Evolutionary conservation across 306 rosid species (phyloP).

Genomic region (Fragaria vesca): DNA sequence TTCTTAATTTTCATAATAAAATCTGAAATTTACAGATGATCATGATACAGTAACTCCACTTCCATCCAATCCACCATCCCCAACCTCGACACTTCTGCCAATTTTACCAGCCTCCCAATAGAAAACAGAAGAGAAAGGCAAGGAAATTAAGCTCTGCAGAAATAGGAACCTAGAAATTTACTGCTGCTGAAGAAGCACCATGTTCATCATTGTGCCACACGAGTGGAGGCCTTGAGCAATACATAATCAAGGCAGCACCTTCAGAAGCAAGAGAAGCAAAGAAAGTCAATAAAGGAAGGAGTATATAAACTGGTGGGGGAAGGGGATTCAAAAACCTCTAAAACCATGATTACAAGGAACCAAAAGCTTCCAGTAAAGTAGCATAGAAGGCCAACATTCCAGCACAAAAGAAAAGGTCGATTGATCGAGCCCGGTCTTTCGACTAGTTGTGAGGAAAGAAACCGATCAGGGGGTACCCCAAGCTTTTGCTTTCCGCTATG

Average conservation of each 20-base stretch:
- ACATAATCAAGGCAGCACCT: constrained; percentile 21
- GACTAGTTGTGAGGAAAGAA: constrained; percentile 20
- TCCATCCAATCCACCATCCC: background rate
- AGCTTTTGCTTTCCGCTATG: constrained; percentile 57
- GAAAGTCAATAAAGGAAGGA: constrained; percentile 15
- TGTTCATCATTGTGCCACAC: constrained; percentile 15
- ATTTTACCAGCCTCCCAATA: background rate
- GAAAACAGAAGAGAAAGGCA: background rate
- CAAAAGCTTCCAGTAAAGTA: constrained; percentile 15
- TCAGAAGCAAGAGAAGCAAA: constrained; percentile 5
- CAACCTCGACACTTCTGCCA: background rate
- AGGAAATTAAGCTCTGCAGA: background rate
- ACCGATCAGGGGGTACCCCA: constrained; percentile 15
- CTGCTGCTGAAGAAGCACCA: constrained; percentile 18
- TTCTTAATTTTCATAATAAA: no score
- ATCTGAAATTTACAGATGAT: background rate
- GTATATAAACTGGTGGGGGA: background rate
- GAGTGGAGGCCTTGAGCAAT: constrained; percentile 15
- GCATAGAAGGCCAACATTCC: constrained; percentile 4
- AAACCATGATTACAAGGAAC: background rate
- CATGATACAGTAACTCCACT: background rate
- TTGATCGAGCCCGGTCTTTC: background rate
- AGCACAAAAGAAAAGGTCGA: constrained; percentile 12
- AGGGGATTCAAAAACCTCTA: constrained; percentile 8
- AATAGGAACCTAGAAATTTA: background rate